Evolutionary conservation across 192 early-diverging fungal genomes (phyloP), one percentile per base, ranked within the genome.

Genomic region (Coemansia sp.): DNA sequence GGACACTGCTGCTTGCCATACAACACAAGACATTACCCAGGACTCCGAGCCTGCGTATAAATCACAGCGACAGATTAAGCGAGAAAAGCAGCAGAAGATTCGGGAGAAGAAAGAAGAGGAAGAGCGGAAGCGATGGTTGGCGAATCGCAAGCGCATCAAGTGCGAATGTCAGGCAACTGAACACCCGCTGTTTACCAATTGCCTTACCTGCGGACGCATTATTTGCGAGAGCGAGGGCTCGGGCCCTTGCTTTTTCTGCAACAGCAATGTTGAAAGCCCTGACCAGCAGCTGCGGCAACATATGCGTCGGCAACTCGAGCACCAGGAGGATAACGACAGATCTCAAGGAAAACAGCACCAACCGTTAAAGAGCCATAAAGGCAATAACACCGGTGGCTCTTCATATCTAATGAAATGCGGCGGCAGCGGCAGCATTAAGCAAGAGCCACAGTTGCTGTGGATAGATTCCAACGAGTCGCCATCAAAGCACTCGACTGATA

Each of bases 181-280:
- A 7, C 83, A 85, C 31, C 55, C 38, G 23, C 58, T 85, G 55
- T 26, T 85, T 2, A 79, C 77, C 3, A 85, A 85, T 69, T 85
- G 83, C 54, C 62, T 85, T 21, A 58, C 57, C 12, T 85, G 83
- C 56, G 83, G 83, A 7, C 83, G 77, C 28, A 85, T 85, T 26
- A 65, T 85, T 23, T 85, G 83, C 61, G 67, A 62, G 22, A 34
- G 27, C 21, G 83, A 85, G 31, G 83, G 83, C 1, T 77, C 73
- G 0, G 83, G 83, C 0, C 77, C 83, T 8, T 85, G 83, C 60
- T 66, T 80, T 65, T 78, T 72, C 44, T 85, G 83, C 47, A 68
- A 69, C 22, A 70, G 24, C 65, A 58, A 73, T 0, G 76, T 79
- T 10, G 67, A 79, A 31, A 70, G 71, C 55, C 71, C 71, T 3